Conservation (phyloP, 1,284 basidiomycete species). For the Ustilago cynodontis region DNA sequence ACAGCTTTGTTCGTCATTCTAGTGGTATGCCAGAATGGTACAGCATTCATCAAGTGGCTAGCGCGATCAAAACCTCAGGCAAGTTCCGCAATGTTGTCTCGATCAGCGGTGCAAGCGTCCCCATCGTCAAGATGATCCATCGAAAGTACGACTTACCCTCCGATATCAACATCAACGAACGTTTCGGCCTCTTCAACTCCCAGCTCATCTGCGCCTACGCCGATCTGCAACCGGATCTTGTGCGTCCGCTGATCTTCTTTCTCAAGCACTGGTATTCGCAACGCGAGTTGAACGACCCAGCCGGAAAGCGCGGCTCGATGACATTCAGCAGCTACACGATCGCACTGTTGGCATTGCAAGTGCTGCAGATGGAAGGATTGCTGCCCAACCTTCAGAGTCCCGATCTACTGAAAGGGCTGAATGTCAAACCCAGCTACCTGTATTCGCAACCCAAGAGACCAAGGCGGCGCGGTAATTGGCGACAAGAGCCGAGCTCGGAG, state of each 20-base stretch:
- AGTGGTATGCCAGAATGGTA: slow-evolving; percentile 54
- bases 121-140: slow-evolving; percentile 63
- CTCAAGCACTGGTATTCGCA: slow-evolving; percentile 60
- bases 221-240: slow-evolving; percentile 50
- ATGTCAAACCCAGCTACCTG: slow-evolving; percentile 28
- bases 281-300: slow-evolving; percentile 59
- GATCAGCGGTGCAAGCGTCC: slow-evolving; percentile 54
- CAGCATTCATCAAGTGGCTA: slow-evolving; percentile 32
- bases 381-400: slow-evolving; percentile 69
- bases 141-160: slow-evolving; percentile 31
- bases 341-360: slow-evolving; percentile 64
- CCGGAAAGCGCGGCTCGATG: slow-evolving; percentile 41
- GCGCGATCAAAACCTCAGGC: slow-evolving; percentile 21
- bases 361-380: slow-evolving; percentile 62
- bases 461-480: slow-evolving; percentile 20
- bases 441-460: slow-evolving; percentile 49
- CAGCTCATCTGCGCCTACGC: slow-evolving; percentile 56
- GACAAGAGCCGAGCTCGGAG: not conserved
- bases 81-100: slow-evolving; percentile 31
- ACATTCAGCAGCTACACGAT: slow-evolving; percentile 63
- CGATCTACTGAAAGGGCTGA: slow-evolving; percentile 49
- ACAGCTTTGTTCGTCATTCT: slow-evolving; percentile 8
- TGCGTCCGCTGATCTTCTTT: slow-evolving; percentile 59
- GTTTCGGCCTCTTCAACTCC: slow-evolving; percentile 61
- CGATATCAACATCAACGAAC: slow-evolving; percentile 65